Evolutionary conservation across 106 monocot genomes (phyloP).

Genomic region (Cymbidium sinense): DNA sequence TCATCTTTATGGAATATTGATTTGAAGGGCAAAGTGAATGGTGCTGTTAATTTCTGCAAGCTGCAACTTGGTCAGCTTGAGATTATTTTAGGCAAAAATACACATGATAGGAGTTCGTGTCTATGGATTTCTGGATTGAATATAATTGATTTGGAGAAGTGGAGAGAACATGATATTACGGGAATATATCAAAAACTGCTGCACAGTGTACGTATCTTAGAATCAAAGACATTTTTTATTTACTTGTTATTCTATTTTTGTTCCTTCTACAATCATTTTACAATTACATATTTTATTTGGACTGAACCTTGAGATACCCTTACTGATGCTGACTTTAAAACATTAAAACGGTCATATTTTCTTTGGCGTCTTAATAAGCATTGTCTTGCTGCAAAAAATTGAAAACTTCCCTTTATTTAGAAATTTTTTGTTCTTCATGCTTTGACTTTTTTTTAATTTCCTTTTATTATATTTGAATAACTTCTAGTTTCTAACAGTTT

Average conservation of each 20-base stretch:
- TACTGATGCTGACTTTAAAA: too few species aligned
- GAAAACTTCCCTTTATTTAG: too few species aligned
- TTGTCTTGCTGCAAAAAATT: too few species aligned
- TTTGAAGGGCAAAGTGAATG: conserved; percentile 37
- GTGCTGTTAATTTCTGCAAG: conserved; percentile 35
- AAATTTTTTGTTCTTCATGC: too few species aligned
- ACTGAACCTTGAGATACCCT: not conserved
- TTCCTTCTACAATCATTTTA: not conserved
- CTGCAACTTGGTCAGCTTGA: conserved; percentile 38
- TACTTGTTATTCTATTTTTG: too few species aligned
- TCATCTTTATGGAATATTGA: conserved; percentile 42
- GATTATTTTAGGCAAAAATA: conserved; percentile 20
- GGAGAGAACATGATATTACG: conserved; percentile 40
- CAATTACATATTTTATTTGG: not conserved
- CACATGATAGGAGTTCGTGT: conserved; percentile 22
- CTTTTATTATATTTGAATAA: too few species aligned
- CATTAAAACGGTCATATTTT: too few species aligned
- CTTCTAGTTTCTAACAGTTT: too few species aligned
- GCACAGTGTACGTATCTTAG: conserved; percentile 13
- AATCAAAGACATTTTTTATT: too few species aligned
- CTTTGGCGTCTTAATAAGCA: too few species aligned
- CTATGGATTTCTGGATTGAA: conserved; percentile 49
- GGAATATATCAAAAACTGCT: conserved; percentile 24
- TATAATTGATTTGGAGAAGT: conserved; percentile 46
- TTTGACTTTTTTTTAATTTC: too few species aligned